These are phyloP conservation scores for Flaveria robusta DNA, from an alignment of 129 eudicot genomes.

Conservation along the genomic window DNA sequence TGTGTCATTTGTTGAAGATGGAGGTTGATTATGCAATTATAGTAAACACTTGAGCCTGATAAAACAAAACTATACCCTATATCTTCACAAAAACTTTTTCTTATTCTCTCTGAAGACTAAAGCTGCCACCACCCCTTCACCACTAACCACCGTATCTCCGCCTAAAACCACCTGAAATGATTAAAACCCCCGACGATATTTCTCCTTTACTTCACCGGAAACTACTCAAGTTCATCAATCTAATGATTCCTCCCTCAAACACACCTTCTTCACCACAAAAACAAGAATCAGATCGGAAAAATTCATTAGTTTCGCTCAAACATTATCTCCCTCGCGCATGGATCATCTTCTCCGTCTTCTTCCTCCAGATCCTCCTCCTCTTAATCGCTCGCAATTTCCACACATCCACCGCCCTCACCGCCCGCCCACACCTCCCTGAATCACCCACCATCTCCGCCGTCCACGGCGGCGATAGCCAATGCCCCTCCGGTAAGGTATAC, in stretches of 20 bases:
- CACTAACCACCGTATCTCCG: slow-evolving; percentile 8
- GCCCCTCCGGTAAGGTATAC: slow-evolving; percentile 55
- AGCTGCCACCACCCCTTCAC: slow-evolving; percentile 14
- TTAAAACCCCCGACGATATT: slow-evolving; percentile 18
- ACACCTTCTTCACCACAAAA: slow-evolving; percentile 39
- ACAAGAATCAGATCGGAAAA: slow-evolving; percentile 44
- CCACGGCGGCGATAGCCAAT: slow-evolving; percentile 19
- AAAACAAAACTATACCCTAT: slow-evolving; percentile 24
- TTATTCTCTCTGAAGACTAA: slow-evolving; percentile 9
- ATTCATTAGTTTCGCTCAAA: slow-evolving; percentile 40
- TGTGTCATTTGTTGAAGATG: neutral
- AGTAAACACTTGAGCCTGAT: neutral
- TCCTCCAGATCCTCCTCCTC: slow-evolving; percentile 76
- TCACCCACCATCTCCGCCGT: slow-evolving; percentile 10
- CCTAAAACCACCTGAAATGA: neutral
- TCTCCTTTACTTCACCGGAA: slow-evolving; percentile 45
- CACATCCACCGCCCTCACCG: slow-evolving; percentile 28
- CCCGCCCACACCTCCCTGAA: neutral
- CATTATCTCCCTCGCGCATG: slow-evolving; percentile 66
- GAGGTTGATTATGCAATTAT: slow-evolving; percentile 15
- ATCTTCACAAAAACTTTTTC: slow-evolving; percentile 37
- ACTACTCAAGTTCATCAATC: slow-evolving; percentile 24
- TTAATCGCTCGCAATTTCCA: slow-evolving; percentile 51
- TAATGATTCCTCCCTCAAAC: slow-evolving; percentile 61
- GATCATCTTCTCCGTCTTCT: slow-evolving; percentile 61